These are phyloP conservation scores for Eustoma russellianum DNA, from an alignment of 257 asterid genomes.

Conservation along the genomic window DNA sequence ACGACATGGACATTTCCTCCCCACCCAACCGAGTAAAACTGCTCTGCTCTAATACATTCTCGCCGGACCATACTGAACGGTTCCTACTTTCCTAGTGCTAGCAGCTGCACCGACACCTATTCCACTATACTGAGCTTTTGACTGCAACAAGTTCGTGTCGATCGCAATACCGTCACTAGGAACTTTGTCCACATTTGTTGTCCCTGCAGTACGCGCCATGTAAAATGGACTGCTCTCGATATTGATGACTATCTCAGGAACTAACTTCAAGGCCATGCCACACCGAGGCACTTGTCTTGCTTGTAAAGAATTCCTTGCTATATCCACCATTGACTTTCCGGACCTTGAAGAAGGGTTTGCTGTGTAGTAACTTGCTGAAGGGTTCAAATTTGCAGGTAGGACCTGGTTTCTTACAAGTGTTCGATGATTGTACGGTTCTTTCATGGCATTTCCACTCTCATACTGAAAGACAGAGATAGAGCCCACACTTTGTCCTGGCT, in stretches of 20 bases:
- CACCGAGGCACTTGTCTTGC: conserved; percentile 43
- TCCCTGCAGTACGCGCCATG: conserved; percentile 20
- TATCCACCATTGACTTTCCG: conserved; percentile 20
- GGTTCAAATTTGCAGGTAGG: conserved; percentile 22
- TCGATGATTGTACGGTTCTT: conserved; percentile 45
- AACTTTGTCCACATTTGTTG: conserved; percentile 21
- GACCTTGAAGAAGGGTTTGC: conserved; percentile 29
- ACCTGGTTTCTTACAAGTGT: conserved; percentile 31
- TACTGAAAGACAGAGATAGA: conserved; percentile 36
- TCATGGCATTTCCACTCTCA: conserved; percentile 27
- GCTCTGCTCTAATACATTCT: conserved; percentile 27
- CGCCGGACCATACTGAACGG: conserved; percentile 25
- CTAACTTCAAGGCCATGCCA: conserved; percentile 48
- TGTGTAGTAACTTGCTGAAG: conserved; percentile 30
- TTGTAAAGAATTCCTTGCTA: conserved; percentile 25
- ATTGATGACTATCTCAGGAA: conserved; percentile 57
- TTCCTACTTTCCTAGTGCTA: conserved; percentile 30
- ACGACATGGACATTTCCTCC: not conserved
- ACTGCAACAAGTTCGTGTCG: conserved; percentile 56
- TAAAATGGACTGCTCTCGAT: conserved; percentile 52
- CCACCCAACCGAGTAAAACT: not conserved
- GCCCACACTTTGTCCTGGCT: conserved; percentile 57
- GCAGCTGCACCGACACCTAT: conserved; percentile 34
- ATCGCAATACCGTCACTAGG: conserved; percentile 42
- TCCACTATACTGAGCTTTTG: conserved; percentile 54